Evolutionary conservation across 2,329 filamentous ascomycete species (phyloP).

Genomic region (Alternaria dauci): DNA sequence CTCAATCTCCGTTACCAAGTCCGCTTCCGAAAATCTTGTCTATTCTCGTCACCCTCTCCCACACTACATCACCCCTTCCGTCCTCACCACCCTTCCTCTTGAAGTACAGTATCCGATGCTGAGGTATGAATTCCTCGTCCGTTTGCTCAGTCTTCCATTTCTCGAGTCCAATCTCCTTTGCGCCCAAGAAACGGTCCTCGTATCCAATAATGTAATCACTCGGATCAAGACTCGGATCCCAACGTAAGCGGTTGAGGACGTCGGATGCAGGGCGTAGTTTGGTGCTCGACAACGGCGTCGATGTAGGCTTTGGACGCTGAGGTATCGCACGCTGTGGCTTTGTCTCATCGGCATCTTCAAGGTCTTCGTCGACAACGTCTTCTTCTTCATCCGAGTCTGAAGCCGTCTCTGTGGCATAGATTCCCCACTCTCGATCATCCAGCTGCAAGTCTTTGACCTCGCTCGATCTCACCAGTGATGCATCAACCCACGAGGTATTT

Average conservation of each 20-base stretch:
- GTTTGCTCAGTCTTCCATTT: slow-evolving; percentile 64
- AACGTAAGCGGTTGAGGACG: slow-evolving; percentile 59
- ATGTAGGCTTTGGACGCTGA: slow-evolving; percentile 24
- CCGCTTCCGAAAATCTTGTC: slow-evolving; percentile 60
- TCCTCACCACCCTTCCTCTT: slow-evolving; percentile 48
- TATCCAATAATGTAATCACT: slow-evolving; percentile 62
- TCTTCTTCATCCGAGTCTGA: slow-evolving; percentile 50
- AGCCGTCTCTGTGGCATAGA: slow-evolving; percentile 55
- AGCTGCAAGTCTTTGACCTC: slow-evolving; percentile 54
- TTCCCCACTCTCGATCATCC: slow-evolving; percentile 62
- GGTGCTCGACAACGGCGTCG: slow-evolving; percentile 31
- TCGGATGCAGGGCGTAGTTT: slow-evolving; percentile 53
- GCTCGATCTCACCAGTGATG: slow-evolving; percentile 40
- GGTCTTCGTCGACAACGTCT: slow-evolving; percentile 22
- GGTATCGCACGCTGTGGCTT: slow-evolving; percentile 26
- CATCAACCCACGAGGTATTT: slow-evolving; percentile 46
- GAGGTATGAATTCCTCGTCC: slow-evolving; percentile 65
- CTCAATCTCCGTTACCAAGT: slow-evolving; percentile 16
- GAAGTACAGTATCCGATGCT: slow-evolving; percentile 63
- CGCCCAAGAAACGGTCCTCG: slow-evolving; percentile 61
- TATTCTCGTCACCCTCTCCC: slow-evolving; percentile 59
- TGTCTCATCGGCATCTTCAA: slow-evolving; percentile 17
- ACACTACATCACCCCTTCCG: slow-evolving; percentile 52
- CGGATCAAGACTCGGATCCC: slow-evolving; percentile 58
- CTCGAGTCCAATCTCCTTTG: slow-evolving; percentile 57